A percentile compares a stretch with the other conserved stretches of the same genome.
Conservation (phyloP, 73 alveolate genomes). For the Tetrahymena borealis region DNA sequence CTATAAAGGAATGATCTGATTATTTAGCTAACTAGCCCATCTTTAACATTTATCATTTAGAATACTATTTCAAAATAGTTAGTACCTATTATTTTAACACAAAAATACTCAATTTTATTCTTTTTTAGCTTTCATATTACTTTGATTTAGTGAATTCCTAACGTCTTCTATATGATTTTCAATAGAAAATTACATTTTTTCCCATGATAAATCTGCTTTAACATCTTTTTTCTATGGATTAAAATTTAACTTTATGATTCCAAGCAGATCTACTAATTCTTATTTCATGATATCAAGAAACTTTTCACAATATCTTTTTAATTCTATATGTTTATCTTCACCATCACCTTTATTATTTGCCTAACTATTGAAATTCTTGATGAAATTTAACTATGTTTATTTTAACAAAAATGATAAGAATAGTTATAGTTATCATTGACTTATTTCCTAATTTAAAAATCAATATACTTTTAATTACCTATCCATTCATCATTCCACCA, state of each 20-base stretch:
- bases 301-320: background rate
- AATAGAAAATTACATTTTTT: background rate
- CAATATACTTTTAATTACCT: background rate
- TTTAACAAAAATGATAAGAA: background rate
- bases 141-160: background rate
- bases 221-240: background rate
- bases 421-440: background rate
- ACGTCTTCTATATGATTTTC: background rate
- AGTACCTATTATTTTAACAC: background rate
- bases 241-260: background rate
- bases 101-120: background rate
- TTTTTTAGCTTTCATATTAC: background rate
- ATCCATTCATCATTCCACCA: background rate
- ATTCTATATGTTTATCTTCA: background rate
- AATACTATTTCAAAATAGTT: background rate
- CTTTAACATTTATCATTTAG: background rate
- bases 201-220: background rate
- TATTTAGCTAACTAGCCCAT: background rate
- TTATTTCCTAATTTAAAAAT: background rate
- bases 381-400: background rate
- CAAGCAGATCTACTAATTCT: background rate
- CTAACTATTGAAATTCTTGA: background rate
- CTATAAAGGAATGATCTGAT: background rate
- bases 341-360: background rate
- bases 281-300: background rate